Percentiles rank a stretch among this genome's conserved stretches.
Evolutionary conservation across 1,284 basidiomycete species (phyloP).

Genomic region (Microbotryomycetes sp.): DNA sequence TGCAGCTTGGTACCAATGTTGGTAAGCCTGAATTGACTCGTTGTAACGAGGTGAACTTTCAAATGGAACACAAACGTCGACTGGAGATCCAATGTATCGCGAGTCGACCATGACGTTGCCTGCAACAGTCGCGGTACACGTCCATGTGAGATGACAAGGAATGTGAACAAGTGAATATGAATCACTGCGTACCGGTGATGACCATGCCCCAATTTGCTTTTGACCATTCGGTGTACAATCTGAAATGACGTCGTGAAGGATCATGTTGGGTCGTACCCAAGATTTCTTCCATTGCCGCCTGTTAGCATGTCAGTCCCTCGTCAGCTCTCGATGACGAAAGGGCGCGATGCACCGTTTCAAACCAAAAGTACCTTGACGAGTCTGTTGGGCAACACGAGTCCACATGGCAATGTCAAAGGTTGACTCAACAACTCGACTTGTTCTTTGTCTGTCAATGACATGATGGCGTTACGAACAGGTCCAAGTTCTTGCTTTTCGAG

Average conservation of each 20-base stretch:
- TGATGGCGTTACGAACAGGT: background rate
- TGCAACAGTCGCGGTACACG: constrained; percentile 20
- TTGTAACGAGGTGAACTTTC: constrained; percentile 40
- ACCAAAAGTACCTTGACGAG: constrained; percentile 48
- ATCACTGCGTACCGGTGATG: constrained; percentile 54
- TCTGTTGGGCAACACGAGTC: constrained; percentile 47
- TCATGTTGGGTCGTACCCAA: constrained; percentile 58
- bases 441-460: background rate
- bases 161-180: background rate
- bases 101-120: constrained; percentile 74
- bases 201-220: constrained; percentile 78
- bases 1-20: constrained; percentile 46
- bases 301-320: background rate
- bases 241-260: constrained; percentile 59
- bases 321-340: no score
- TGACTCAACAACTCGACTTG: constrained; percentile 43
- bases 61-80: constrained; percentile 64
- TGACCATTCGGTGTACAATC: constrained; percentile 72
- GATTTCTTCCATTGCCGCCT: constrained; percentile 83
- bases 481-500: no score
- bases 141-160: background rate
- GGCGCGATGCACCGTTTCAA: no score
- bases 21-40: constrained; percentile 50
- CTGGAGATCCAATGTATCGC: constrained; percentile 68
- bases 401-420: constrained; percentile 54